A percentile compares a stretch with the other conserved stretches of the same genome.
Evolutionary conservation across 2,329 filamentous ascomycete genomes (phyloP).

Genomic region (Daldinia sp.): DNA sequence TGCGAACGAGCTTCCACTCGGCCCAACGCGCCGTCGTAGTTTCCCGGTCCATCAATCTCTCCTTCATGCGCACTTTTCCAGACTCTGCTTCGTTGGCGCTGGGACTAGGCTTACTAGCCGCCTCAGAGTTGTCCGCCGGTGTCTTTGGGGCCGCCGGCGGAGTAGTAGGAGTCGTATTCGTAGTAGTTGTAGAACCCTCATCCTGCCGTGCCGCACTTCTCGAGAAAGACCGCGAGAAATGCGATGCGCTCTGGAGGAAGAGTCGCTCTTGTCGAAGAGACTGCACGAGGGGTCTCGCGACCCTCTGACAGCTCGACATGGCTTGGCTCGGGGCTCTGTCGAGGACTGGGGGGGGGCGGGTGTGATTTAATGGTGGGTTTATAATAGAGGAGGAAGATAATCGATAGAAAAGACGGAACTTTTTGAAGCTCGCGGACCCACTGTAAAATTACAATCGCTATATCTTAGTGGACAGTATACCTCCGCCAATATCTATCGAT

Average conservation of each 20-base stretch:
- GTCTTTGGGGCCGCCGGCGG: conserved; percentile 36
- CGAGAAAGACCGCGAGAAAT: conserved; percentile 48
- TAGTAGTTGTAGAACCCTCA: conserved; percentile 42
- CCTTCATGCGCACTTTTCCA: conserved; percentile 44
- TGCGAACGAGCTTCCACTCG: conserved; percentile 73
- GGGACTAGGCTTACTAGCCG: conserved; percentile 28
- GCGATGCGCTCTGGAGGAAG: conserved; percentile 43
- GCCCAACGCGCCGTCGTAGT: conserved; percentile 70
- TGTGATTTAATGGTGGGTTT: conserved; percentile 3
- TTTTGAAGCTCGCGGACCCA: conserved; percentile 31
- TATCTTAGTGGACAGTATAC: conserved; percentile 15
- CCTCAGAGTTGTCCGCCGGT: conserved; percentile 24
- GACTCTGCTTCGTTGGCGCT: conserved; percentile 38
- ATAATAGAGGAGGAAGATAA: conserved; percentile 10
- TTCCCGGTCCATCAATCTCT: conserved; percentile 67
- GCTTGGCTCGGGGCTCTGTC: conserved; percentile 26
- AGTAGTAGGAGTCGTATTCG: conserved; percentile 37
- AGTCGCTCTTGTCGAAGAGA: conserved; percentile 56
- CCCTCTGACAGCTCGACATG: conserved; percentile 70
- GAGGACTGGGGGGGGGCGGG: no score
- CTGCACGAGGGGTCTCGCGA: conserved; percentile 63
- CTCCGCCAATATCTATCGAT: conserved; percentile 25
- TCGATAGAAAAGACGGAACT: conserved; percentile 21
- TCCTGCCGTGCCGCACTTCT: conserved; percentile 49
- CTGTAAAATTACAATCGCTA: conserved; percentile 12